A percentile compares a stretch with the other conserved stretches of the same genome.
These are phyloP conservation scores for Ophiostoma piceae DNA, from an alignment of 2,329 filamentous ascomycete genomes.

Conservation along the genomic window DNA sequence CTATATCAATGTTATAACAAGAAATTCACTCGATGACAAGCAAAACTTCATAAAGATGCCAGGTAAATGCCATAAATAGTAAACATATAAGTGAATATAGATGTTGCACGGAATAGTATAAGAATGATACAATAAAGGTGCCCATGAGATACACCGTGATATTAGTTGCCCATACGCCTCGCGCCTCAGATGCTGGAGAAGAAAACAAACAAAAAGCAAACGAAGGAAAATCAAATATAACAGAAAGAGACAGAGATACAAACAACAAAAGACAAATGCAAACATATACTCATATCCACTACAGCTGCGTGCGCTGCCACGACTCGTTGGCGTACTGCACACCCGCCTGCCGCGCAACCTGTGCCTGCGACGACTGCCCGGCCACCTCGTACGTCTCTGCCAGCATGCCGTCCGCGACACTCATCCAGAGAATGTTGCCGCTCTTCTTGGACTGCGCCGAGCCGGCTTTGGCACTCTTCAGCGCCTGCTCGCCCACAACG, in stretches of 20 bases:
- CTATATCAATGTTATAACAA: neutral
- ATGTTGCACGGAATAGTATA: neutral
- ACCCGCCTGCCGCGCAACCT: constrained; percentile 39
- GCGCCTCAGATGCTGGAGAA: neutral
- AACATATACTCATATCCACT: neutral
- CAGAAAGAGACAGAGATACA: neutral
- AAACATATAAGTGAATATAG: neutral
- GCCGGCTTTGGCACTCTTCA: constrained; percentile 69
- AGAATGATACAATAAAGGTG: neutral
- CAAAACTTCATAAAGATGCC: neutral
- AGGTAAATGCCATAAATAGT: neutral
- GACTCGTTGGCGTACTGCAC: constrained; percentile 41
- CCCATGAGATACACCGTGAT: neutral
- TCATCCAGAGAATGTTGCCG: constrained; percentile 70
- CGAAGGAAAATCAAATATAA: neutral
- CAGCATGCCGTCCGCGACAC: constrained; percentile 73
- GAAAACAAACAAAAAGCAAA: neutral
- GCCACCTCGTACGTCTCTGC: constrained; percentile 69
- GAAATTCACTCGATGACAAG: neutral
- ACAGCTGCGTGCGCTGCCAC: constrained; percentile 33
- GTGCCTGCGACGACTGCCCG: constrained; percentile 45
- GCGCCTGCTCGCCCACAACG: constrained; percentile 72
- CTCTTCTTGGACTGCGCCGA: constrained; percentile 63
- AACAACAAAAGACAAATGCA: neutral
- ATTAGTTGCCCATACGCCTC: constrained; percentile 10